Evolutionary conservation across 768 basidiomycete genomes (phyloP), one percentile per base, ranked within the genome.

Genomic region (Hygrophoropsis aurantiaca): DNA sequence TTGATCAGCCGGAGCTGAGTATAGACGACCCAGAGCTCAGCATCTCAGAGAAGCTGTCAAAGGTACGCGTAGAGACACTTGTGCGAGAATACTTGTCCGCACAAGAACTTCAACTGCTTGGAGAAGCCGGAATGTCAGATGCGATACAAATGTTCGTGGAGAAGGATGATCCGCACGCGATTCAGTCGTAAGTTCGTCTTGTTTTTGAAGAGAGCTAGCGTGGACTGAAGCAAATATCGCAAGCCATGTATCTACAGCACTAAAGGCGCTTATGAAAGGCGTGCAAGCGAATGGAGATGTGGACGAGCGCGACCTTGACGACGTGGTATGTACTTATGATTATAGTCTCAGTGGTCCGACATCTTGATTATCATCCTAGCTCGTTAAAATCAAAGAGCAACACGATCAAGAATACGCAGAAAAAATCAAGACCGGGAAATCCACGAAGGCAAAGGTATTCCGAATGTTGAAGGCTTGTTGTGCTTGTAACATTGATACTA

Each of bases 91-190:
- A 95, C 64, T 69, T 99, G 39, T 75, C 84, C 6, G 94, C 91
- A 41, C 97, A 98, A 70, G 90, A 94, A 64, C 69, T 98, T 59
- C 93, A 97, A 71, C 69, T 98, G 42, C 71, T 98, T 15, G 90
- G 88, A 1, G 94, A 97, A 69, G 75, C 77, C 34, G 93, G 87
- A 20, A 90, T 99, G 87, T 86, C 85, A 33, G 90, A 94, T 62
- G 97, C 97, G 5, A 94, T 99, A 43, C 85, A 90, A 72, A 78
- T 85, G 67, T 98, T 90, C 68, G 94, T 99, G 49, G 94, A 97
- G 66, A 99, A 99, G 75, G 95, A 97, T 59, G 94, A 97, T 65
- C 84, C 81, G 23, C 89, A 94, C 71, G 92, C 95, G 8, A 95
- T 99, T 60, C 80, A 84, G 54, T 79, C 73, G 93, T 94, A 54